Percentiles rank a stretch among this genome's conserved stretches.
Evolutionary conservation across 495 filamentous ascomycete genomes (phyloP).

Genomic region (Trichocladium antarcticum): DNA sequence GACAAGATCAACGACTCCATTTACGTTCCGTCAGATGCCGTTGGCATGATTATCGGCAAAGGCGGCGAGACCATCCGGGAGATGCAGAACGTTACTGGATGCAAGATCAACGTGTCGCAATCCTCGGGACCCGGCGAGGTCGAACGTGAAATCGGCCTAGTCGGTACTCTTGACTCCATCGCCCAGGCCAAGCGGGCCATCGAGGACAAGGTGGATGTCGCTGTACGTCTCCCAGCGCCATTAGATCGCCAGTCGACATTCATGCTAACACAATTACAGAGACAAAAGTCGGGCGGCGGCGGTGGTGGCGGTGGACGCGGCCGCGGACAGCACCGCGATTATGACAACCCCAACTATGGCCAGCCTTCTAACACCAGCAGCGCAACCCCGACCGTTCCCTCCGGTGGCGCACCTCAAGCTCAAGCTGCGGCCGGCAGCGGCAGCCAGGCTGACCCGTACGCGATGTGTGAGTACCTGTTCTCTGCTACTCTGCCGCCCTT

Average conservation of each 20-base stretch:
- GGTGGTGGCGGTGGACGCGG: slow-evolving; percentile 37
- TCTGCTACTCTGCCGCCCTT: background rate
- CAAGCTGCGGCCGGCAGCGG: slow-evolving; percentile 13
- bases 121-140: slow-evolving; percentile 55
- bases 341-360: slow-evolving; percentile 34
- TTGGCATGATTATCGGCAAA: slow-evolving; percentile 87
- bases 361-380: slow-evolving; percentile 24
- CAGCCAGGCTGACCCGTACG: slow-evolving; percentile 22
- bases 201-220: slow-evolving; percentile 77
- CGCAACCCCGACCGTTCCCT: slow-evolving; percentile 13
- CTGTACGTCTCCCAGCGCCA: slow-evolving; percentile 40
- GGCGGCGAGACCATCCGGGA: slow-evolving; percentile 80
- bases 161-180: slow-evolving; percentile 62
- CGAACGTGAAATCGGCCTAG: slow-evolving; percentile 68
- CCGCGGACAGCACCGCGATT: slow-evolving; percentile 35
- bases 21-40: slow-evolving; percentile 69
- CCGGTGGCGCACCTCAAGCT: slow-evolving; percentile 14
- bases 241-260: too few species aligned
- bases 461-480: slow-evolving; percentile 19
- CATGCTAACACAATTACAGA: slow-evolving; percentile 29
- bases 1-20: slow-evolving; percentile 70
- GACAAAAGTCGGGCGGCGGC: slow-evolving; percentile 42
- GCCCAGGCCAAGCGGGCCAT: slow-evolving; percentile 62
- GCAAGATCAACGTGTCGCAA: slow-evolving; percentile 80
- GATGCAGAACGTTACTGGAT: slow-evolving; percentile 69